Conservation (phyloP, 1,284 basidiomycete species). For the Apiotrichum sp. region DNA sequence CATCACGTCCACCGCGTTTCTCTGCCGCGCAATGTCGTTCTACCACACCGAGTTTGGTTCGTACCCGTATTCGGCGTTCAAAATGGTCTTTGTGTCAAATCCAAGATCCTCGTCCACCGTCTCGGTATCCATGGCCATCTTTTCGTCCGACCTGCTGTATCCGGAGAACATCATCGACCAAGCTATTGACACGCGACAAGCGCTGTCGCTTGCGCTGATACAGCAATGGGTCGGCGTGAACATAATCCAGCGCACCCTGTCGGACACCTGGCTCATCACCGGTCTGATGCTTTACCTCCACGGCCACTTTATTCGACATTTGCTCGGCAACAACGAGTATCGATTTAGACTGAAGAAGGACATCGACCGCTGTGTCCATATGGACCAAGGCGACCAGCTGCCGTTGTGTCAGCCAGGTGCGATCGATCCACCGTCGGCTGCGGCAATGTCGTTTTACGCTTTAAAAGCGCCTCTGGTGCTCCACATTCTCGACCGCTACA, state of each 20-base stretch:
- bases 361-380: slow-evolving; percentile 83
- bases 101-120: slow-evolving; percentile 72
- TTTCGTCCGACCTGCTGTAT: slow-evolving; percentile 77
- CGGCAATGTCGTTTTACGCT: slow-evolving; percentile 78
- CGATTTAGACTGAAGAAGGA: slow-evolving; percentile 93
- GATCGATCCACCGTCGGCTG: slow-evolving; percentile 72
- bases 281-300: slow-evolving; percentile 88
- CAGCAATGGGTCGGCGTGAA: slow-evolving; percentile 98
- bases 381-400: slow-evolving; percentile 83
- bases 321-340: slow-evolving; percentile 96
- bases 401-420: slow-evolving; percentile 86
- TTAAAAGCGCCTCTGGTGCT: slow-evolving; percentile 91
- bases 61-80: slow-evolving; percentile 93
- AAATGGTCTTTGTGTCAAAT: slow-evolving; percentile 92
- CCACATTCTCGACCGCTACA: slow-evolving; percentile 86
- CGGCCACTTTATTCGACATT: slow-evolving; percentile 75
- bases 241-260: slow-evolving; percentile 88
- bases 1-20: slow-evolving; percentile 62
- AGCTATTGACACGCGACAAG: slow-evolving; percentile 84
- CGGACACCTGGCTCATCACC: slow-evolving; percentile 93
- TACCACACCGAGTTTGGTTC: slow-evolving; percentile 89
- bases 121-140: slow-evolving; percentile 73
- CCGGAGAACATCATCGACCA: slow-evolving; percentile 89
- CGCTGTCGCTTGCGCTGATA: slow-evolving; percentile 79
- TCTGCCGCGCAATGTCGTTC: slow-evolving; percentile 85